Base-by-base conservation (phyloP, 2,329 filamentous ascomycete genomes). In the Neospermospora avenae region DNA sequence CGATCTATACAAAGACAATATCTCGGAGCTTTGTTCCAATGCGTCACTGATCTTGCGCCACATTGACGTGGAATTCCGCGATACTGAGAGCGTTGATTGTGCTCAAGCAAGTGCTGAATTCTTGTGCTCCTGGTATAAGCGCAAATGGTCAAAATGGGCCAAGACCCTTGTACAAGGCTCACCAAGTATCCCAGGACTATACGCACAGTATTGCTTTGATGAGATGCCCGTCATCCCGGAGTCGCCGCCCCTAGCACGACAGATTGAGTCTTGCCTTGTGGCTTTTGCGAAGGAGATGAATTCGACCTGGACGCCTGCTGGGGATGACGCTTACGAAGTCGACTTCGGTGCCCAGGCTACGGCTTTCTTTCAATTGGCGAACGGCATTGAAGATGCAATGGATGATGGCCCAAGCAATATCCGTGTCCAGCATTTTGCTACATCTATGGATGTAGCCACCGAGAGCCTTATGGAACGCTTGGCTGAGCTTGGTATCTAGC, bases 331-430 rank as follows among this genome's bases (percentile, higher is more conserved):
- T 53, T 58, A 53, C 56, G 25, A 35, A 54, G 20, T 22, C n/a
- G 44, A 54, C 37, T 58, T 46, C 52, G 48, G 44, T 34, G 46
- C 56, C 24, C 37, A 58, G 44, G 18, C 56, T 37, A 35, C 49
- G 25, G 56, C 48, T 37, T 58, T 58, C 46, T 53, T 58, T 58
- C 24, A 58, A 13, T 35, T 46, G 24, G 37, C 39, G 22, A 37
- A 52, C 22, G 39, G 56, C 48, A 58, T 54, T 54, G 46, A 58
- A 58, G 48, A 58, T 58, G 48, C 37, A 58, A 54, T 58, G 48
- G 48, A 46, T 18, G 56, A 58, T 35, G 44, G 52, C 25, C 55
- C n/a, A 57, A 42, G 37, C 55, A 57, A 49, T 24, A 57, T 35
- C 55, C 44, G 55, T 57, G 37, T 57, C 28, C 28, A 31, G 28